Conservation (phyloP, 2,329 filamentous ascomycete species). For the Talaromyces sp. region DNA sequence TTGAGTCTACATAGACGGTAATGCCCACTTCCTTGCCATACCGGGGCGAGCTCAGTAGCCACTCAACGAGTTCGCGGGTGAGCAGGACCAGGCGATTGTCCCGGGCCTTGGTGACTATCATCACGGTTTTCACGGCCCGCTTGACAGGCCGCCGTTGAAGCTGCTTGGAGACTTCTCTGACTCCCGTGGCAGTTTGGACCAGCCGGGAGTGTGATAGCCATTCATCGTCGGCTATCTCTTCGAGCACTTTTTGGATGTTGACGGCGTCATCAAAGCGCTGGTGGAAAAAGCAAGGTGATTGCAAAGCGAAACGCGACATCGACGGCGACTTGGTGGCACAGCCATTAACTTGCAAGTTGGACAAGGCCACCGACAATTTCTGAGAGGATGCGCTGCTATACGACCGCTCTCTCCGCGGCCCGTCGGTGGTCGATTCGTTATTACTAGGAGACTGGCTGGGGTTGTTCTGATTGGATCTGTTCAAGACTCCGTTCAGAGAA, state of each 20-base stretch:
- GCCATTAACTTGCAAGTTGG: conserved; percentile 44
- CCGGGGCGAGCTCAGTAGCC: conserved; percentile 82
- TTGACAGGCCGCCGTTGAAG: conserved; percentile 88
- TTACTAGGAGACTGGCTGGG: background rate
- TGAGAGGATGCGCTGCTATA: conserved; percentile 50
- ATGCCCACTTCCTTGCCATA: conserved; percentile 89
- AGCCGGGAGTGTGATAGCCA: conserved; percentile 89
- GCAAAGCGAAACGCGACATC: conserved; percentile 58
- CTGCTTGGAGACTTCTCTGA: conserved; percentile 93
- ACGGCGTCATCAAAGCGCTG: conserved; percentile 94
- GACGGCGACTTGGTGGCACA: conserved; percentile 35
- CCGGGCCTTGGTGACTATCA: conserved; percentile 97
- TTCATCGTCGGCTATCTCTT: conserved; percentile 84
- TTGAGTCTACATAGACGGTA: conserved; percentile 97
- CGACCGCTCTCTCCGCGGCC: conserved; percentile 25
- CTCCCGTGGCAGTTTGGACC: conserved; percentile 90
- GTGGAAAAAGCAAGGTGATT: conserved; percentile 97
- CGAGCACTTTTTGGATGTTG: conserved; percentile 88
- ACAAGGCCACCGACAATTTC: conserved; percentile 58
- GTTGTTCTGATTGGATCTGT: conserved; percentile 9
- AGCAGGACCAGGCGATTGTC: conserved; percentile 89
- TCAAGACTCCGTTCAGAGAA: conserved; percentile 58
- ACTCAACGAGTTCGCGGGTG: conserved; percentile 80
- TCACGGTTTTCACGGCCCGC: conserved; percentile 85
- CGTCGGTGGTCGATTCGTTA: conserved; percentile 15